These are phyloP conservation scores for Leishmania mexicana DNA, from an alignment of 208 protist species.

Conservation along the genomic window DNA sequence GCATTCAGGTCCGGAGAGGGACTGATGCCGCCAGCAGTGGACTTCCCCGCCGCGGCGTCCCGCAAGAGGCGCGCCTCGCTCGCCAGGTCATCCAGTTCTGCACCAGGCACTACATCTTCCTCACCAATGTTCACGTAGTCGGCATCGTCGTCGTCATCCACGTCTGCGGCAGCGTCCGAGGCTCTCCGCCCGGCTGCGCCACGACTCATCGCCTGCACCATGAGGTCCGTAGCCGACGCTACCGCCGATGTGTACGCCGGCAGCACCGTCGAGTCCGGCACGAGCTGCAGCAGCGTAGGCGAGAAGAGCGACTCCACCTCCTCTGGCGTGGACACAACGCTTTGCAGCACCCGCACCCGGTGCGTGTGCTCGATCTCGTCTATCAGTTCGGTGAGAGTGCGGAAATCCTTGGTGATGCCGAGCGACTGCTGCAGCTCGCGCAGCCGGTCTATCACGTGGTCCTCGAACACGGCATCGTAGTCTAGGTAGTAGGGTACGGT, in stretches of 20 bases:
- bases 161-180: constrained; percentile 18
- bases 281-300: constrained; percentile 79
- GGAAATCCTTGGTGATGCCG: constrained; percentile 64
- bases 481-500: constrained; percentile 82
- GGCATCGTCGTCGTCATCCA: constrained; percentile 38
- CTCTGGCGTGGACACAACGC: constrained; percentile 66
- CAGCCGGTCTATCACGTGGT: constrained; percentile 72
- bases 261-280: constrained; percentile 81
- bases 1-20: constrained; percentile 17
- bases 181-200: constrained; percentile 14
- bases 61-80: constrained; percentile 41
- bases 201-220: constrained; percentile 64
- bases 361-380: constrained; percentile 61
- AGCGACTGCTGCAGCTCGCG: constrained; percentile 60
- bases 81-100: constrained; percentile 65
- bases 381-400: constrained; percentile 76
- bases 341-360: constrained; percentile 69
- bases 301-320: constrained; percentile 82
- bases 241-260: constrained; percentile 67
- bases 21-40: not conserved
- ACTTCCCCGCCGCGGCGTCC: constrained; percentile 15
- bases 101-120: constrained; percentile 36
- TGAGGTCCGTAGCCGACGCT: constrained; percentile 65
- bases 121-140: constrained; percentile 47
- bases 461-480: constrained; percentile 70